phyloP scores from a whole-genome alignment of 73 alveolate species.

The Paramecium pentaurelia region DNA sequence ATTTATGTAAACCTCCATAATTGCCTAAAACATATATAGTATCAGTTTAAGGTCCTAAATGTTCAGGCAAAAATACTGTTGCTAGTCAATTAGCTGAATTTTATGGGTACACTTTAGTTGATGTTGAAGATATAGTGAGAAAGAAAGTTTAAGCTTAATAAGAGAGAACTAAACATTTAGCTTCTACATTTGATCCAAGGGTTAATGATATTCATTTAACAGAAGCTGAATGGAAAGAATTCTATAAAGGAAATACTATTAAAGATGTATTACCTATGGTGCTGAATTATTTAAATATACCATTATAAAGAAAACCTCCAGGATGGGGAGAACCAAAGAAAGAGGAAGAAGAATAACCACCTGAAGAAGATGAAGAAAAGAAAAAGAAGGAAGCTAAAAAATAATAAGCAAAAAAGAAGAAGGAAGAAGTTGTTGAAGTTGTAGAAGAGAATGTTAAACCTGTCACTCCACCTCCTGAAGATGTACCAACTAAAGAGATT shows the following conservation, averaged over 20 bases:
- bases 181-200: slow-evolving; percentile 62
- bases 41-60: slow-evolving; percentile 86
- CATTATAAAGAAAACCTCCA: slow-evolving; percentile 64
- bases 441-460: slow-evolving; percentile 70
- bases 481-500: slow-evolving; percentile 56
- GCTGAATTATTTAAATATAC: slow-evolving; percentile 64
- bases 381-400: slow-evolving; percentile 72
- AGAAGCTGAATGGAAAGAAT: slow-evolving; percentile 68
- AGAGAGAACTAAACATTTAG: slow-evolving; percentile 74
- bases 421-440: slow-evolving; percentile 77
- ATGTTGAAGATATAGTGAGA: slow-evolving; percentile 84
- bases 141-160: slow-evolving; percentile 60
- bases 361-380: slow-evolving; percentile 74
- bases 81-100: slow-evolving; percentile 80
- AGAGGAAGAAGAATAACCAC: slow-evolving; percentile 58
- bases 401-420: slow-evolving; percentile 71
- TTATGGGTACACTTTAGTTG: slow-evolving; percentile 92
- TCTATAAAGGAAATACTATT: slow-evolving; percentile 70
- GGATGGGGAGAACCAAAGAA: slow-evolving; percentile 63
- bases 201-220: slow-evolving; percentile 69
- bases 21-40: slow-evolving; percentile 85
- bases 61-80: slow-evolving; percentile 87
- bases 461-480: slow-evolving; percentile 70
- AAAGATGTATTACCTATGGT: slow-evolving; percentile 76
- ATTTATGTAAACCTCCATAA: slow-evolving; percentile 81